These are phyloP conservation scores for Pontederia paniculata DNA, from an alignment of 176 grass and related monocot genomes.

Conservation along the genomic window DNA sequence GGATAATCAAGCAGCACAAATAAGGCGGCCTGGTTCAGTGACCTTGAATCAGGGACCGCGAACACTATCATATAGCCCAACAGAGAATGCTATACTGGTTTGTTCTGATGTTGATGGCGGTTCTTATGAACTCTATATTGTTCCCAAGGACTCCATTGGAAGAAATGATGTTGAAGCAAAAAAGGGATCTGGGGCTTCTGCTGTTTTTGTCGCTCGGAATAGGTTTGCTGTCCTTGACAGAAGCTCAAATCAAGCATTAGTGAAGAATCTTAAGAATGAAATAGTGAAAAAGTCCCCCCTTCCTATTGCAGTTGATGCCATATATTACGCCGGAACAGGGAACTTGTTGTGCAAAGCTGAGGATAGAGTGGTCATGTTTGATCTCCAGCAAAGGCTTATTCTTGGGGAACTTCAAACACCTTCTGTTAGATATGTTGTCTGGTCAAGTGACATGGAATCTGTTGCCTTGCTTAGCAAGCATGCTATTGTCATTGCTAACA, in stretches of 20 bases:
- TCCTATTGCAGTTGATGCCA: constrained; percentile 70
- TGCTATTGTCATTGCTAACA: constrained; percentile 76
- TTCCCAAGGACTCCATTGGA: constrained; percentile 70
- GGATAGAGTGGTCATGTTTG: constrained; percentile 71
- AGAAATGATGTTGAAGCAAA: constrained; percentile 68
- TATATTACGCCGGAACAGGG: constrained; percentile 90
- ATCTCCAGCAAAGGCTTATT: constrained; percentile 81
- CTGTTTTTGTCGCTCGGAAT: constrained; percentile 84
- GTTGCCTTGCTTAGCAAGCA: constrained; percentile 93
- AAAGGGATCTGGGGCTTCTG: constrained; percentile 63
- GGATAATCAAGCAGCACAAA: constrained; percentile 58
- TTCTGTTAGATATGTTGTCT: constrained; percentile 73
- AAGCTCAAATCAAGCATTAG: constrained; percentile 66
- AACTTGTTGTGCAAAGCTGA: constrained; percentile 80
- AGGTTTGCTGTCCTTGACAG: constrained; percentile 86
- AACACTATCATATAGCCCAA: constrained; percentile 71
- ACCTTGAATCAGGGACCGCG: constrained; percentile 80
- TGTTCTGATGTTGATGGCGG: constrained; percentile 87
- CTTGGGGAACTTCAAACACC: constrained; percentile 80
- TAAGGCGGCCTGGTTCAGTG: constrained; percentile 63
- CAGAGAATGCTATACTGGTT: constrained; percentile 84
- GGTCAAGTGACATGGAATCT: constrained; percentile 94
- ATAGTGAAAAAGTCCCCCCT: constrained; percentile 79
- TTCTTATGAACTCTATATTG: constrained; percentile 73
- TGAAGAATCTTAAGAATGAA: constrained; percentile 88